phyloP scores from a whole-genome alignment of 148 eudicot genomes.

The Vaccinium myrtillus region DNA sequence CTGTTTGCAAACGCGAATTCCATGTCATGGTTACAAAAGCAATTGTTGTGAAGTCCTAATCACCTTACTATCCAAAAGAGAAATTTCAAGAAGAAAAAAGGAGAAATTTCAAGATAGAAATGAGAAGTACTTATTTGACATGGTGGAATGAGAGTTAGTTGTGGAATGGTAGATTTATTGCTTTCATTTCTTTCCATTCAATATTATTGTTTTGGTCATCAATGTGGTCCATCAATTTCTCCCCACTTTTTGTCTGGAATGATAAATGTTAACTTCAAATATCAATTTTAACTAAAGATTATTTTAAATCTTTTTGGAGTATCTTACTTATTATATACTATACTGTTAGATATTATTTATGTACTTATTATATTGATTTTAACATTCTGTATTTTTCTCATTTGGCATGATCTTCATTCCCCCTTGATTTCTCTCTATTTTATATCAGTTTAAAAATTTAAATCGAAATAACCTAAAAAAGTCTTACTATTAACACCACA shows the following conservation, averaged over 20 bases:
- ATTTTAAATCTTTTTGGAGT: not conserved
- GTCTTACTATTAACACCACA: not conserved
- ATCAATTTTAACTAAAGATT: not conserved
- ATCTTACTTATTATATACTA: not conserved
- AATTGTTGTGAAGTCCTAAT: not conserved
- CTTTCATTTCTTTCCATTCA: not conserved
- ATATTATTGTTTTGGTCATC: slow-evolving; percentile 7
- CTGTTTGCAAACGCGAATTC: not conserved
- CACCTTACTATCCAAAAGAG: not conserved
- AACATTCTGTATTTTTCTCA: not conserved
- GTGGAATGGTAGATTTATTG: slow-evolving; percentile 10
- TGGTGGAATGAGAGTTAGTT: slow-evolving; percentile 9
- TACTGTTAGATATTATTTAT: not conserved
- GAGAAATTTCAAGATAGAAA: not conserved
- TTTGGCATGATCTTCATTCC: not conserved
- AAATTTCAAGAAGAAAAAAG: not conserved
- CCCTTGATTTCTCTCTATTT: not conserved
- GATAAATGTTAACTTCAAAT: not conserved
- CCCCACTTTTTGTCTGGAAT: not conserved
- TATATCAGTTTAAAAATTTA: not conserved
- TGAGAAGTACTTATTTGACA: not conserved
- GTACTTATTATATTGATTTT: not conserved
- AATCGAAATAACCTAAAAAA: not conserved
- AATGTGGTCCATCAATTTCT: not conserved
- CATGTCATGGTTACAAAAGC: not conserved